Conservation (phyloP, 305 asterid species). For the Fraxinus albicans region DNA sequence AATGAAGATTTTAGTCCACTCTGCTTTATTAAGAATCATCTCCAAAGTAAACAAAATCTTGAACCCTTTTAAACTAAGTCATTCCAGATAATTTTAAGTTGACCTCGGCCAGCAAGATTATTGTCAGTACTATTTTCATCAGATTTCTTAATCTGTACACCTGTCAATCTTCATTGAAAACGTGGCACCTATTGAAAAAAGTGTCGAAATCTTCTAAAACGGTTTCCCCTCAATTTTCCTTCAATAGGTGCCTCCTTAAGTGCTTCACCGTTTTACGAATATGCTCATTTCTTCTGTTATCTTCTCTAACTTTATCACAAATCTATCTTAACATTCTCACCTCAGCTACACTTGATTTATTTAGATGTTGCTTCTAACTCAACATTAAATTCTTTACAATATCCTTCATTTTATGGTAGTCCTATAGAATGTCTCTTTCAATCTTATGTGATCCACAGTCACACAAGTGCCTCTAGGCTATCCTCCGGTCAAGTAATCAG, state of each 20-base stretch:
- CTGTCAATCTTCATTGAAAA: not conserved
- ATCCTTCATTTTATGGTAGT: not conserved
- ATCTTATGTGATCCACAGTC: not conserved
- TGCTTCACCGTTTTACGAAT: not conserved
- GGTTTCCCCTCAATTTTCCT: not conserved
- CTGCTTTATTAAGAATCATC: not conserved
- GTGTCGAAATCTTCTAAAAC: not conserved
- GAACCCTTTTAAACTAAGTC: not conserved
- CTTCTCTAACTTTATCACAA: not conserved
- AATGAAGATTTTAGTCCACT: not conserved
- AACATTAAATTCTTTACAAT: not conserved
- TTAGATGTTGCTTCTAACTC: not conserved
- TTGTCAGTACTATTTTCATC: not conserved
- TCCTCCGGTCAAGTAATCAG: not conserved
- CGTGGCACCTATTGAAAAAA: not conserved
- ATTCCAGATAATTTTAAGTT: not conserved
- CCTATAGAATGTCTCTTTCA: not conserved
- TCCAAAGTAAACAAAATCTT: not conserved
- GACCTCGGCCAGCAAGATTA: not conserved
- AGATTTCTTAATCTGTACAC: not conserved
- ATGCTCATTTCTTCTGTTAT: not conserved
- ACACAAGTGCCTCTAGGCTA: not conserved
- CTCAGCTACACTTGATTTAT: not conserved
- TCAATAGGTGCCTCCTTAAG: not conserved
- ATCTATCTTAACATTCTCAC: not conserved